Percentiles rank a stretch among this genome's conserved stretches.
Evolutionary conservation across 1,284 basidiomycete genomes (phyloP).

Genomic region (Somion occarium): DNA sequence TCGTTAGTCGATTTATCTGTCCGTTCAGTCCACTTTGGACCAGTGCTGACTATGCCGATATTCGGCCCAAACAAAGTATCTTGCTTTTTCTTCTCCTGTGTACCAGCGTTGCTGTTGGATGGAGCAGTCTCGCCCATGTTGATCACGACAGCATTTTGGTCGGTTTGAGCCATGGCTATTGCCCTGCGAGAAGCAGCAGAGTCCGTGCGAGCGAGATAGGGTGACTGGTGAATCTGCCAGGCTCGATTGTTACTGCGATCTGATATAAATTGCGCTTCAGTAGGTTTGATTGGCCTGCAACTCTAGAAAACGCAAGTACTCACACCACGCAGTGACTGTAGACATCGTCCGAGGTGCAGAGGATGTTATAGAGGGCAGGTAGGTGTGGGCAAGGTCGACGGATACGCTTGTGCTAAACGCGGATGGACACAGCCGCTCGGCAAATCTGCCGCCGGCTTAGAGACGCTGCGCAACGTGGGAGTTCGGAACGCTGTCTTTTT

Average conservation of each 20-base stretch:
- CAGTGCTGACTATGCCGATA: conserved; percentile 48
- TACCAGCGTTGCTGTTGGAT: conserved; percentile 13
- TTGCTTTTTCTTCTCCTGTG: conserved; percentile 38
- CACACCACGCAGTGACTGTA: conserved; percentile 32
- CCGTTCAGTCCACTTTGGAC: conserved; percentile 40
- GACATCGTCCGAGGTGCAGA: conserved; percentile 23
- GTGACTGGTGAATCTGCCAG: conserved; percentile 41
- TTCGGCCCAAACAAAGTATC: conserved; percentile 66
- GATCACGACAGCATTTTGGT: conserved; percentile 30
- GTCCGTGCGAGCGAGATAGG: conserved; percentile 46
- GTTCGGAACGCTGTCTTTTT: too few relatives aligned
- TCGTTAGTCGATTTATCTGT: conserved; percentile 52
- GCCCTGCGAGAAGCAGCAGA: conserved; percentile 40
- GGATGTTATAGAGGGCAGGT: too few relatives aligned
- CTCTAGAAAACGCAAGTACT: conserved; percentile 11
- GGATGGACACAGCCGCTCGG: too few relatives aligned
- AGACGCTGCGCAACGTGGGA: too few relatives aligned
- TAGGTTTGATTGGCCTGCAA: conserved; percentile 19
- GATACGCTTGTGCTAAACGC: too few relatives aligned
- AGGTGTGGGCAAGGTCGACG: too few relatives aligned
- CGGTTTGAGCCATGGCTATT: conserved; percentile 37
- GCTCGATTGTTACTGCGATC: conserved; percentile 46
- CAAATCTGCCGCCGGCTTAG: too few relatives aligned
- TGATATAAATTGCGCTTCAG: conserved; percentile 37
- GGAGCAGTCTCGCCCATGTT: conserved; percentile 29